These are phyloP conservation scores for Hanseniaspora meyeri DNA, from an alignment of 805 yeast species.

Conservation along the genomic window DNA sequence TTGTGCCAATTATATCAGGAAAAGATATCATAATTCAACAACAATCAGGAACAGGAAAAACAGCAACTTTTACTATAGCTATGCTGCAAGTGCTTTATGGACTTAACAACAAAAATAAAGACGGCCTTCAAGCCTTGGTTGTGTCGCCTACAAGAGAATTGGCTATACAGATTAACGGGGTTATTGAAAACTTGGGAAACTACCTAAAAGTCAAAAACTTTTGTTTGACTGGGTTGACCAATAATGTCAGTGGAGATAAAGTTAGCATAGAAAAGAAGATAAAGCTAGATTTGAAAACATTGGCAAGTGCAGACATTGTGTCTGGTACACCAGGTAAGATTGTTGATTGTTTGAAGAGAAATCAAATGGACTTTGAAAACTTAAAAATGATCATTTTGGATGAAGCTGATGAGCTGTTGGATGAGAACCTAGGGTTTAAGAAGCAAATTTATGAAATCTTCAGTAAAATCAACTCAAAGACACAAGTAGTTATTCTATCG, in stretches of 20 bases:
- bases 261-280: constrained; percentile 43
- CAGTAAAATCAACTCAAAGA: constrained; percentile 70
- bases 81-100: constrained; percentile 60
- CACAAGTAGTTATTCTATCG: constrained; percentile 88
- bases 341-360: constrained; percentile 76
- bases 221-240: constrained; percentile 72
- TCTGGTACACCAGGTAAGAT: constrained; percentile 98
- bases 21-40: constrained; percentile 96
- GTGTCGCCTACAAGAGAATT: constrained; percentile 94
- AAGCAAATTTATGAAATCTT: constrained; percentile 92
- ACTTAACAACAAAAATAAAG: constrained; percentile 38
- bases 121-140: constrained; percentile 77
- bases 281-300: constrained; percentile 48
- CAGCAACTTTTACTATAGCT: constrained; percentile 95
- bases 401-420: constrained; percentile 91
- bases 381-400: constrained; percentile 83
- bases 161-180: constrained; percentile 85
- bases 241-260: constrained; percentile 34
- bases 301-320: constrained; percentile 69
- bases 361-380: constrained; percentile 58
- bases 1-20: constrained; percentile 83
- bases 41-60: constrained; percentile 97
- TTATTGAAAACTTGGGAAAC: constrained; percentile 73
- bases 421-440: constrained; percentile 79
- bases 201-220: constrained; percentile 76